Base-by-base conservation (phyloP, 2,329 filamentous ascomycete species). In the Fusarium sp. region DNA sequence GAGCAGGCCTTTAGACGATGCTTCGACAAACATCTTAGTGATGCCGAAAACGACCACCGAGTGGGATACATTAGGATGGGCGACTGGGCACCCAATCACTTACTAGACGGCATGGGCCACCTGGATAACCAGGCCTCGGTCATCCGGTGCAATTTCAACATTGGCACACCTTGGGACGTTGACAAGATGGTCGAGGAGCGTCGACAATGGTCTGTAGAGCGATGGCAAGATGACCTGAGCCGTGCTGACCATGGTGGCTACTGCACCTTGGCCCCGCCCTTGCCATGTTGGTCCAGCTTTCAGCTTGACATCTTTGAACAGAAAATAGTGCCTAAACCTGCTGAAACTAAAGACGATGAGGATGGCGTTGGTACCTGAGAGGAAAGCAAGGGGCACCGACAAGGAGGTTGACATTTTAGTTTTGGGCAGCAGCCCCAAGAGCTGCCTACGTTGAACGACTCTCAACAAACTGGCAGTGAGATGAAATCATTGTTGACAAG, bases 71-170 rank as follows among this genome's bases (percentile, higher is more conserved):
- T 29, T 29, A 29, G 27, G 27, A 29, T 29, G 27, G 27, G 27
- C 27, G 27, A 29, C 37, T 35, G 33, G 33, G 29, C 33, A 35
- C 7, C 13, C 13, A 11, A 8, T 1, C 4, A 20, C 48, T 11
- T 54, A 6, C 22, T 4, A 48, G 14, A 4, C 27, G 45, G 37
- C 61, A 35, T 43, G 11, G 24, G 37, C 16, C 6, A 57, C 6
- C 13, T 43, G 58, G 16, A 56, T 10, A 14, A 57, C 41, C 24
- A 41, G 31, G 56, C 50, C 8, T 50, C 59, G 4, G 22, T 24
- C n/a, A 52, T 64, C 9, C 41, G 24, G 29, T 59, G 29, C 41
- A 57, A 68, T 22, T 68, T 68, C 24, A 27, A 68, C 33, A 33
- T 41, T 3, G 60, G 65, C 9, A 20, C 20, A 14, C 16, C 22